Evolutionary conservation across 2,329 filamentous ascomycete genomes (phyloP).

Genomic region (Diaporthe sp.): DNA sequence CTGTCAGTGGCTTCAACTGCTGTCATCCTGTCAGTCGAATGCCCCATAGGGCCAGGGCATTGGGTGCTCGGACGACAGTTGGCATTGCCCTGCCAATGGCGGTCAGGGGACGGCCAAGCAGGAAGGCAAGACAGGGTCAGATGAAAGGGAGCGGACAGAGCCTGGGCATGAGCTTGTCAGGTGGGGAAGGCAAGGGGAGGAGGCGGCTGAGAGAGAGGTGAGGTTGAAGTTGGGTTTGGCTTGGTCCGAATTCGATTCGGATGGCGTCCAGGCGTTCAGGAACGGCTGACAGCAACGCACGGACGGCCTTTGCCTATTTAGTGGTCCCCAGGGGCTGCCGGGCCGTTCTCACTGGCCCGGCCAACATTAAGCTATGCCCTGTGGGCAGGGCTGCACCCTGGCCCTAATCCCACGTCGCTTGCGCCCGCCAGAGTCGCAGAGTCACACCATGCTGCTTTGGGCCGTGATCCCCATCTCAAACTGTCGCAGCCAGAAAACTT

Average conservation of each 20-base stretch:
- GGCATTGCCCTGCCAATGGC: conserved; percentile 26
- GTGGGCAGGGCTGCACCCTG: neutral
- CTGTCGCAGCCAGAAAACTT: conserved; percentile 43
- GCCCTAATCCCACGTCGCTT: conserved; percentile 2
- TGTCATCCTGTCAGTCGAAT: neutral
- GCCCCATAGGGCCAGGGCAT: neutral
- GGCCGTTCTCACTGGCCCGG: conserved; percentile 23
- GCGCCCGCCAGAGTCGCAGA: neutral
- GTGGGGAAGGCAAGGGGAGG: conserved; percentile 13
- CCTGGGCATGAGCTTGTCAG: conserved; percentile 29
- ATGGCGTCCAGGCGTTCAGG: neutral
- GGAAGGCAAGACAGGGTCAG: conserved; percentile 12
- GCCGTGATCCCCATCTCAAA: conserved; percentile 42
- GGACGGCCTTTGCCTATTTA: conserved; percentile 12
- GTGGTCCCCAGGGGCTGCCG: conserved; percentile 11
- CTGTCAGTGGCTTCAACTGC: neutral
- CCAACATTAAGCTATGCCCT: conserved; percentile 32
- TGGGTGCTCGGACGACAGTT: conserved; percentile 11
- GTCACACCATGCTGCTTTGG: conserved; percentile 24
- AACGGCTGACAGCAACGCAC: conserved; percentile 4
- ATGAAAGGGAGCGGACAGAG: conserved; percentile 1
- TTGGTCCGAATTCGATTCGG: neutral
- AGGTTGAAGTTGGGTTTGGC: conserved; percentile 16
- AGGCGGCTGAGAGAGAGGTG: no score
- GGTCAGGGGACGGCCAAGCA: conserved; percentile 23